Percentiles rank a stretch among this genome's conserved stretches.
phyloP scores from a whole-genome alignment of 345 rosid genomes.

The Sapria himalayana region DNA sequence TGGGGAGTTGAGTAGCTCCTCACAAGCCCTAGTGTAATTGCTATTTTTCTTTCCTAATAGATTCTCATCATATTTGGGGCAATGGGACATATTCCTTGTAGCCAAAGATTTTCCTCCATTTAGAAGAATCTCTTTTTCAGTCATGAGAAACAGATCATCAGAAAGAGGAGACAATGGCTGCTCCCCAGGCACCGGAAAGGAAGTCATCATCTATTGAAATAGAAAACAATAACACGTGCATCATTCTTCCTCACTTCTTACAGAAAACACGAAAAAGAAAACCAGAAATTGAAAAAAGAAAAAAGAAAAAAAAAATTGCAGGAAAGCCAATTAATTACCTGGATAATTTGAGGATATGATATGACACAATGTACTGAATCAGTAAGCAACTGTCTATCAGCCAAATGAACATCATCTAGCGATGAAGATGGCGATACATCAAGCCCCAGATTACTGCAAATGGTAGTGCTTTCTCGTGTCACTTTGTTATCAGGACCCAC shows the following conservation, averaged over 20 bases:
- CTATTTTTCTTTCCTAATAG: constrained; percentile 21
- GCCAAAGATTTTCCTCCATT: constrained; percentile 16
- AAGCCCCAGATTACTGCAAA: constrained; percentile 57
- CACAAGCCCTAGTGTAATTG: constrained; percentile 21
- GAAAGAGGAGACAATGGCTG: constrained; percentile 68
- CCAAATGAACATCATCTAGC: constrained; percentile 38
- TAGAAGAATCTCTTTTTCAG: constrained; percentile 18
- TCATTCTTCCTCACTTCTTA: no score
- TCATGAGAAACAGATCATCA: constrained; percentile 30
- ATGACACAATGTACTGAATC: no score
- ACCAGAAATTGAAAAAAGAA: constrained; percentile 2
- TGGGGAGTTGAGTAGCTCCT: constrained; percentile 48
- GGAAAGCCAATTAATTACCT: constrained; percentile 28
- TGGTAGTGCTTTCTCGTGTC: constrained; percentile 40
- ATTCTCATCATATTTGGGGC: constrained; percentile 22
- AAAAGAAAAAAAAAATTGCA: constrained; percentile 10
- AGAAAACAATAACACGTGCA: constrained; percentile 16
- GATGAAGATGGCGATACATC: constrained; percentile 59
- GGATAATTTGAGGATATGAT: constrained; percentile 36
- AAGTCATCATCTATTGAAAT: constrained; percentile 59
- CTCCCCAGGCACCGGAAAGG: constrained; percentile 27
- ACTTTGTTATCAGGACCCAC: constrained; percentile 61
- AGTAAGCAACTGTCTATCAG: no score
- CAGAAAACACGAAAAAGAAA: constrained; percentile 6
- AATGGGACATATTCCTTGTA: constrained; percentile 17